Evolutionary conservation across 257 asterid species (phyloP).

Genomic region (Solanum pimpinellifolium): DNA sequence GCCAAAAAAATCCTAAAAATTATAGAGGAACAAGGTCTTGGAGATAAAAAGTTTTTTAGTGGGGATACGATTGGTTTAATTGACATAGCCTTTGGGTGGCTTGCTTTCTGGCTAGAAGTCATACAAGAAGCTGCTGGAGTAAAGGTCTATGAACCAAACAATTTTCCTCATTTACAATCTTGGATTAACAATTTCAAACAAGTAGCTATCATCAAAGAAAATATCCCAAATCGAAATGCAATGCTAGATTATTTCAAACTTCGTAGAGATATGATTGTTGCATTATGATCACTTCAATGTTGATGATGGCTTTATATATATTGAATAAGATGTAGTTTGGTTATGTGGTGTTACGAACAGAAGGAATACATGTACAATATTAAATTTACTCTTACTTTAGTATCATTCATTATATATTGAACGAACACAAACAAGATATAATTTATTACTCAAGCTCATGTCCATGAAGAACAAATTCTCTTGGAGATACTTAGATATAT

Average conservation of each 20-base stretch:
- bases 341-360: too few relatives aligned
- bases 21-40: conserved; percentile 11
- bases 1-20: background rate
- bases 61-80: conserved; percentile 3
- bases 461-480: background rate
- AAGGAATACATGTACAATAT: background rate
- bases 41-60: conserved; percentile 16
- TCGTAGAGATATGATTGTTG: background rate
- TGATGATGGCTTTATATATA: background rate
- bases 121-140: conserved; percentile 2
- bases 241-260: background rate
- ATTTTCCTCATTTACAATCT: background rate
- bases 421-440: background rate
- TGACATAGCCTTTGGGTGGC: conserved; percentile 14
- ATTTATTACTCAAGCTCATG: background rate
- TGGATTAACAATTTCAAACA: conserved; percentile 15
- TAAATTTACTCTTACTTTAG: background rate
- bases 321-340: background rate
- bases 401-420: background rate
- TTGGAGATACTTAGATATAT: background rate
- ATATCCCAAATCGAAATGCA: background rate
- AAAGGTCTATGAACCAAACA: background rate
- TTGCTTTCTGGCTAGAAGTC: conserved; percentile 11
- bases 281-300: background rate
- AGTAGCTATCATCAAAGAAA: conserved; percentile 2